phyloP scores from a whole-genome alignment of 441 rosid genomes.

The Erysimum pusillum region DNA sequence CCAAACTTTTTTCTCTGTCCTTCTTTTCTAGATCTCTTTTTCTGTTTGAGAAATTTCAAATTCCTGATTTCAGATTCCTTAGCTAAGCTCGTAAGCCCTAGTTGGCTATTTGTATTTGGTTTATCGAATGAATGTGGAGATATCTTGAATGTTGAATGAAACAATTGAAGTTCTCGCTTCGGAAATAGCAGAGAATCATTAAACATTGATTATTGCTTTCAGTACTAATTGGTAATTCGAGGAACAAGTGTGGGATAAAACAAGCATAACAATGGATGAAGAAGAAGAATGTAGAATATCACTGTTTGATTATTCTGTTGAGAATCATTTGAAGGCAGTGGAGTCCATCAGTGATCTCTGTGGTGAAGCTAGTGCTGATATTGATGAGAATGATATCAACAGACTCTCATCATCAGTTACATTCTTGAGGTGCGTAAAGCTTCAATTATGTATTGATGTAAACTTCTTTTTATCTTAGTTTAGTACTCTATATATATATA shows the following conservation, averaged over 20 bases:
- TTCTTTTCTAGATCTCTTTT: background rate
- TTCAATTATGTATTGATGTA: background rate
- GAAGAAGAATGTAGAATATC: constrained; percentile 56
- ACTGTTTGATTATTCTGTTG: constrained; percentile 67
- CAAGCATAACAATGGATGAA: constrained; percentile 32
- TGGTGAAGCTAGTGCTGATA: constrained; percentile 53
- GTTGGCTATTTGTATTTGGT: background rate
- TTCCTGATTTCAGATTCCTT: background rate
- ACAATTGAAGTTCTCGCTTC: constrained; percentile 12
- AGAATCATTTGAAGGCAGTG: constrained; percentile 70
- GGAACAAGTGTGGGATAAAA: background rate
- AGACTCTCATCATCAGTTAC: constrained; percentile 66
- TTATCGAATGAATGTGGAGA: background rate
- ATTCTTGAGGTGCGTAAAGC: constrained; percentile 63
- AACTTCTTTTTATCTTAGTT: background rate
- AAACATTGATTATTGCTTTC: background rate
- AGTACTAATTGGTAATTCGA: constrained; percentile 1
- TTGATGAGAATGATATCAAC: constrained; percentile 46
- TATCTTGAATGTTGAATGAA: constrained; percentile 7
- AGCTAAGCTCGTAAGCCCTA: constrained; percentile 30
- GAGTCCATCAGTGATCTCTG: constrained; percentile 61
- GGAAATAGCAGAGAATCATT: background rate
- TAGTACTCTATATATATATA: background rate
- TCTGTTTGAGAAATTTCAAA: background rate
- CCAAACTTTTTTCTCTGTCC: background rate